Conservation (phyloP, 495 filamentous ascomycete species). For the Cryomyces minteri region DNA sequence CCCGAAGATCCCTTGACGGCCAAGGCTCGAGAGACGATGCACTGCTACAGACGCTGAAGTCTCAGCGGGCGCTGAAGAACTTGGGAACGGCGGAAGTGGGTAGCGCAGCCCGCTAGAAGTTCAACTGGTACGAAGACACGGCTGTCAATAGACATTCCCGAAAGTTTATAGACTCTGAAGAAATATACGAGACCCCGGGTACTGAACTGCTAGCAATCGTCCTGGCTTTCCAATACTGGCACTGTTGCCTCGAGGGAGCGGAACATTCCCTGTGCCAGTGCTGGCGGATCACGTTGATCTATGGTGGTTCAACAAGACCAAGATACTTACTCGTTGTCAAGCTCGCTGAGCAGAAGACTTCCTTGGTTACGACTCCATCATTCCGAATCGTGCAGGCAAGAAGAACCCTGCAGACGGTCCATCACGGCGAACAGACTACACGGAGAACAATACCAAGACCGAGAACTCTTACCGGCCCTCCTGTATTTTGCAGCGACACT, state of each 20-base stretch:
- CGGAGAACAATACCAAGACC: too few species aligned
- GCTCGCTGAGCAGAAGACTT: conserved; percentile 8
- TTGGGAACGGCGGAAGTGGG: too few species aligned
- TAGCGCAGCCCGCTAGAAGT: too few species aligned
- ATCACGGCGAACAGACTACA: conserved; percentile 3
- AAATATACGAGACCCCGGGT: conserved; percentile 11
- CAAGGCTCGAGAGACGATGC: too few species aligned
- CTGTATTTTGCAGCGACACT: too few species aligned
- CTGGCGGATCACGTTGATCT: conserved; percentile 19
- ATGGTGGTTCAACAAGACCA: conserved; percentile 13
- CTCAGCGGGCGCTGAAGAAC: too few species aligned
- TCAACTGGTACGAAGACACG: too few species aligned
- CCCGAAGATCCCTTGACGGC: too few species aligned
- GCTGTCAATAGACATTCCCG: too few species aligned
- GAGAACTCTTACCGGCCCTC: too few species aligned
- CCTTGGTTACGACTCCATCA: conserved; percentile 7
- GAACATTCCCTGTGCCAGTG: conserved; percentile 9
- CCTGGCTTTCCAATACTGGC: conserved; percentile 11
- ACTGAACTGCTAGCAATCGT: conserved; percentile 14
- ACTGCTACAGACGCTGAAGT: too few species aligned
- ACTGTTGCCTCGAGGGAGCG: conserved; percentile 9
- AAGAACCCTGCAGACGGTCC: conserved; percentile 8
- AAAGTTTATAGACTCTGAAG: conserved; percentile 9
- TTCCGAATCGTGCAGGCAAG: conserved; percentile 7
- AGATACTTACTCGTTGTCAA: conserved; percentile 8